Conservation (phyloP, 495 filamentous ascomycete genomes). For the Penicillium mononematosum region DNA sequence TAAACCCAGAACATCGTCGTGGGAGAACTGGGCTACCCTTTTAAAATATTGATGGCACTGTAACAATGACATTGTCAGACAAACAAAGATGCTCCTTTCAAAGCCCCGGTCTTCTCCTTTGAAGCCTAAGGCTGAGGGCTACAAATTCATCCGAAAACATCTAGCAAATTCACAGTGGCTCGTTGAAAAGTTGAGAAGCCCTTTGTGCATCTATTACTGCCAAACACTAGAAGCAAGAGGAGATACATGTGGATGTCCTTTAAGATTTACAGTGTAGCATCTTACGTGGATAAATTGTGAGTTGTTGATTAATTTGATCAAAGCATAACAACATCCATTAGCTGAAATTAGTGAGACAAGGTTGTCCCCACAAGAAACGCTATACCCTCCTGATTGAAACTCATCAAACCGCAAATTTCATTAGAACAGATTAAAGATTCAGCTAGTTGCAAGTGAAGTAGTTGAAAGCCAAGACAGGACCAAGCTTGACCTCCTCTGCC, state of each 20-base stretch:
- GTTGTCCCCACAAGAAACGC: neutral
- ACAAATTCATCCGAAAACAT: neutral
- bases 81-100: neutral
- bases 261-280: neutral
- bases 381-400: neutral
- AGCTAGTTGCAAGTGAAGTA: conserved; percentile 48
- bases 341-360: neutral
- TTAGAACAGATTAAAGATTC: neutral
- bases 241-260: neutral
- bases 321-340: conserved; percentile 1
- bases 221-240: neutral
- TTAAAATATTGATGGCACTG: neutral
- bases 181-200: neutral
- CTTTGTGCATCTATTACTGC: neutral
- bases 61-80: neutral
- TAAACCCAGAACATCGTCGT: neutral
- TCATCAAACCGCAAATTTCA: neutral
- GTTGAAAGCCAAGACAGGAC: conserved; percentile 51
- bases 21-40: neutral
- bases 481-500: conserved; percentile 48
- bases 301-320: neutral
- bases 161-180: neutral
- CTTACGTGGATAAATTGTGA: neutral
- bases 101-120: neutral
- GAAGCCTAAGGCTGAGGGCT: neutral